Evolutionary conservation across 2,329 filamentous ascomycete genomes (phyloP).

Genomic region (Pyricularia grisea): DNA sequence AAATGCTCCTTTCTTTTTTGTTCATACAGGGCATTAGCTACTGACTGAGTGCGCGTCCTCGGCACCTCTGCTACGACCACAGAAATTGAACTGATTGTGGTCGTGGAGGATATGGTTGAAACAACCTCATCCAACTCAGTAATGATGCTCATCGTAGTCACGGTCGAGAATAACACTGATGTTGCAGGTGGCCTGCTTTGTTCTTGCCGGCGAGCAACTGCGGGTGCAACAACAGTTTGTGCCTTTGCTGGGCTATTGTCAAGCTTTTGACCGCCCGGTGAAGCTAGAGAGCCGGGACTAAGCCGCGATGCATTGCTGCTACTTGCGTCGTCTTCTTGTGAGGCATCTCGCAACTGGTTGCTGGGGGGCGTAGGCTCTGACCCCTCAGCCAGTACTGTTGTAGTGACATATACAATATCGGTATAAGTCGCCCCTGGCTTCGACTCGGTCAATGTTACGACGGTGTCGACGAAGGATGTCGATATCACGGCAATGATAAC

Average conservation of each 20-base stretch:
- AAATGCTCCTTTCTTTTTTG: neutral
- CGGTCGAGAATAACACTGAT: neutral
- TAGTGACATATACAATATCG: conserved; percentile 6
- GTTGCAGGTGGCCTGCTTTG: neutral
- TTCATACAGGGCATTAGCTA: neutral
- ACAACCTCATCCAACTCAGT: neutral
- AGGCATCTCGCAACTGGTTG: neutral
- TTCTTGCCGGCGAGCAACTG: conserved; percentile 1
- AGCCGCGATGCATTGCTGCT: neutral
- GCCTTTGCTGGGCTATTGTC: neutral
- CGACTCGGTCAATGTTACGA: conserved; percentile 10
- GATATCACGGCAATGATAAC: conserved; percentile 11
- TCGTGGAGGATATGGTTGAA: neutral
- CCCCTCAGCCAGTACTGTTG: conserved; percentile 1
- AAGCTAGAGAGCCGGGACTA: neutral
- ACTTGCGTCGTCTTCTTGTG: neutral
- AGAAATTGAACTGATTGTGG: neutral
- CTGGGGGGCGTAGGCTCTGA: neutral
- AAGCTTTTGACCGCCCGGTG: neutral
- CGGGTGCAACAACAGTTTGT: no score
- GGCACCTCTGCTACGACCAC: conserved; percentile 1
- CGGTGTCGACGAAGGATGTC: conserved; percentile 8
- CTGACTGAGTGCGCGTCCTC: conserved; percentile 10
- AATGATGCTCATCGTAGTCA: neutral
- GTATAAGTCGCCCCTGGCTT: conserved; percentile 12